phyloP scores from a whole-genome alignment of 495 filamentous ascomycete species.

The Aspergillus mulundensis region DNA sequence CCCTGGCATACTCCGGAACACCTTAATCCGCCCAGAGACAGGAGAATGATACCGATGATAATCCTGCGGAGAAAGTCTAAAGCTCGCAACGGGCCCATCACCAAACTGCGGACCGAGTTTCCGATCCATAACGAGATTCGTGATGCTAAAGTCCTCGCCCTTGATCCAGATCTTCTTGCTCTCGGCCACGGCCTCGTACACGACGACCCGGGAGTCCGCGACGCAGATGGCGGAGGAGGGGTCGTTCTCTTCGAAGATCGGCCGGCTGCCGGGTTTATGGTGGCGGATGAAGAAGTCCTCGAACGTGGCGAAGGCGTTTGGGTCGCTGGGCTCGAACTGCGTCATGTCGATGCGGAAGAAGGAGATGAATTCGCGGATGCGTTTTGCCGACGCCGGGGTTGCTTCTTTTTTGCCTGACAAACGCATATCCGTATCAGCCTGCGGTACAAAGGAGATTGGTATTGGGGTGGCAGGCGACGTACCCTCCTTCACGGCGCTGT shows the following conservation, averaged over 20 bases:
- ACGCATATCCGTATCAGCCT: background rate
- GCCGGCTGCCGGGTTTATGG: slow-evolving; percentile 32
- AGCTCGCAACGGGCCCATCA: slow-evolving; percentile 39
- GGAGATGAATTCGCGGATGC: slow-evolving; percentile 34
- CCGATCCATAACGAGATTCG: slow-evolving; percentile 31
- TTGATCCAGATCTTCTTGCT: slow-evolving; percentile 47
- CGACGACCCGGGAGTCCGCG: slow-evolving; percentile 38
- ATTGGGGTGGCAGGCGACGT: too few species aligned
- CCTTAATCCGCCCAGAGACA: slow-evolving; percentile 31
- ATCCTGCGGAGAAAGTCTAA: slow-evolving; percentile 39
- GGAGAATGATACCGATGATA: slow-evolving; percentile 50
- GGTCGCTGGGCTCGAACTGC: slow-evolving; percentile 30
- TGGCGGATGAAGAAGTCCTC: slow-evolving; percentile 46
- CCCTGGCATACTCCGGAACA: slow-evolving; percentile 28
- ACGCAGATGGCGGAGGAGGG: slow-evolving; percentile 29
- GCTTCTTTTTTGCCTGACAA: slow-evolving; percentile 9
- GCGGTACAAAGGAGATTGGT: too few species aligned
- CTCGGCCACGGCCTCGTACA: slow-evolving; percentile 31
- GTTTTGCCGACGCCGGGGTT: slow-evolving; percentile 13
- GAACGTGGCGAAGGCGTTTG: slow-evolving; percentile 30
- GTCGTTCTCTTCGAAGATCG: slow-evolving; percentile 31
- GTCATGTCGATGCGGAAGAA: slow-evolving; percentile 37
- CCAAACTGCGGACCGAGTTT: slow-evolving; percentile 29
- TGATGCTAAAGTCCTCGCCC: slow-evolving; percentile 36
- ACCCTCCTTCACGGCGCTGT: slow-evolving; percentile 18